These are phyloP conservation scores for Cryphonectria japonica DNA, from an alignment of 2,329 filamentous ascomycete species.

Conservation along the genomic window DNA sequence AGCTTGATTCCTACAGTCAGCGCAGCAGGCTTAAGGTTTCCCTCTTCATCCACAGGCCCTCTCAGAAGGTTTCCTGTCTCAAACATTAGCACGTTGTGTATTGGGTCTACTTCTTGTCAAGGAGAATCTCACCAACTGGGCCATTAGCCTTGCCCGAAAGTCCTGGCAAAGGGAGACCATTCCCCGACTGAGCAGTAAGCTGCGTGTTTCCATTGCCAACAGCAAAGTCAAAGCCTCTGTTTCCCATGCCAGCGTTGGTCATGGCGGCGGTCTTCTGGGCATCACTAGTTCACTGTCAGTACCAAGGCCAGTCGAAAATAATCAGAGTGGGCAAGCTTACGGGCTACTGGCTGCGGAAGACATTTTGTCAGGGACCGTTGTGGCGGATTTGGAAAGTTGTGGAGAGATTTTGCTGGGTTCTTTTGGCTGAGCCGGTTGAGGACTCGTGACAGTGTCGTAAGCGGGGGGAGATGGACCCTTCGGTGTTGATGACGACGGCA, in stretches of 20 bases:
- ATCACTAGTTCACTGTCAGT: constrained; percentile 6
- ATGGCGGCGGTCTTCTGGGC: constrained; percentile 22
- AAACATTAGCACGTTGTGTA: not conserved
- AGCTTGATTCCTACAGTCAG: constrained; percentile 66
- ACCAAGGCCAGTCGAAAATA: not conserved
- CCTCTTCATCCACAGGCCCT: constrained; percentile 60
- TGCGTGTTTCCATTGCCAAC: constrained; percentile 8
- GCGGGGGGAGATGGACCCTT: not conserved
- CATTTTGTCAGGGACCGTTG: not conserved
- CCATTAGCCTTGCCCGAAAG: constrained; percentile 19
- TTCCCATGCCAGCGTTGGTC: not conserved
- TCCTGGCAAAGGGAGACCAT: constrained; percentile 16
- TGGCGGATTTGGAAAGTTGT: not conserved
- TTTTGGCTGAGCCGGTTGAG: not conserved
- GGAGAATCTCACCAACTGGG: constrained; percentile 16
- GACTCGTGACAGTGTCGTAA: not conserved
- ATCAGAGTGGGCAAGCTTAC: constrained; percentile 13
- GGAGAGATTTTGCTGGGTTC: not conserved
- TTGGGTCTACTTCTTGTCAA: not conserved
- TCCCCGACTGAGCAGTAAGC: constrained; percentile 13
- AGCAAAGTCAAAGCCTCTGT: constrained; percentile 19
- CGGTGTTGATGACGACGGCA: not conserved
- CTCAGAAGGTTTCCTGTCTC: constrained; percentile 55
- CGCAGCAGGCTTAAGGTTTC: constrained; percentile 60
- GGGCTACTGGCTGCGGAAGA: constrained; percentile 19